Percentiles rank a stretch among this genome's conserved stretches.
These are phyloP conservation scores for Penicillium sp. DNA, from an alignment of 2,329 filamentous ascomycete genomes.

Conservation along the genomic window DNA sequence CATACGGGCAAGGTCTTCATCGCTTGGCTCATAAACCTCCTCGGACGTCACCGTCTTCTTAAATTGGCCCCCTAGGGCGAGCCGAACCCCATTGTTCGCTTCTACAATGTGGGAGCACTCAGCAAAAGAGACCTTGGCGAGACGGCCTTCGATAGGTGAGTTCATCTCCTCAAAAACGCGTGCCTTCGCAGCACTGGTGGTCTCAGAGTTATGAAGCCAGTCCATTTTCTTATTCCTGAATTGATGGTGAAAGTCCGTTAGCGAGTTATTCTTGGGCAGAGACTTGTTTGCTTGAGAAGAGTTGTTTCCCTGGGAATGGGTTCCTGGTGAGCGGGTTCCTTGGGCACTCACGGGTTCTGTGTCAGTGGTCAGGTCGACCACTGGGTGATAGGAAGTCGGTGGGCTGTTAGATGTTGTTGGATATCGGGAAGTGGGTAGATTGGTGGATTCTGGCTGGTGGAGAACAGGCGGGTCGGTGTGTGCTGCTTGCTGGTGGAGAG, in stretches of 20 bases:
- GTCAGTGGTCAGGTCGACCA: slow-evolving; percentile 13
- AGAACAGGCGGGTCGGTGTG: not conserved
- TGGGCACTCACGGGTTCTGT: slow-evolving; percentile 8
- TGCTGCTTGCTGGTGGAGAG: too few relatives aligned
- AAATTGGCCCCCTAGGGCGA: not conserved
- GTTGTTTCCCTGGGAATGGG: not conserved
- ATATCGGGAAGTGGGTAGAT: not conserved
- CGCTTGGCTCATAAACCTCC: not conserved
- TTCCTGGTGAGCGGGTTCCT: not conserved
- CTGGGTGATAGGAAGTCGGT: not conserved
- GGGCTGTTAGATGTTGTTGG: not conserved
- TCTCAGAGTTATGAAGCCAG: slow-evolving; percentile 26
- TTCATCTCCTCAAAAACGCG: not conserved
- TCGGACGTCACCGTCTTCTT: not conserved
- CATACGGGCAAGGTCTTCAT: not conserved
- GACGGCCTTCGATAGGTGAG: not conserved
- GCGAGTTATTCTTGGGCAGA: not conserved
- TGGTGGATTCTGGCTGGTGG: not conserved
- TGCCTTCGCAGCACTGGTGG: not conserved
- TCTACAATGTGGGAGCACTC: not conserved
- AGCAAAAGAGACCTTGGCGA: not conserved
- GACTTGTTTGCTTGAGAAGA: not conserved
- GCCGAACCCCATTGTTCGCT: not conserved
- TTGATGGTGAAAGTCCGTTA: slow-evolving; percentile 21
- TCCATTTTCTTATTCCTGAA: slow-evolving; percentile 32